phyloP scores from a whole-genome alignment of 2,329 filamentous ascomycete species.

The Aspergillus awamori region DNA sequence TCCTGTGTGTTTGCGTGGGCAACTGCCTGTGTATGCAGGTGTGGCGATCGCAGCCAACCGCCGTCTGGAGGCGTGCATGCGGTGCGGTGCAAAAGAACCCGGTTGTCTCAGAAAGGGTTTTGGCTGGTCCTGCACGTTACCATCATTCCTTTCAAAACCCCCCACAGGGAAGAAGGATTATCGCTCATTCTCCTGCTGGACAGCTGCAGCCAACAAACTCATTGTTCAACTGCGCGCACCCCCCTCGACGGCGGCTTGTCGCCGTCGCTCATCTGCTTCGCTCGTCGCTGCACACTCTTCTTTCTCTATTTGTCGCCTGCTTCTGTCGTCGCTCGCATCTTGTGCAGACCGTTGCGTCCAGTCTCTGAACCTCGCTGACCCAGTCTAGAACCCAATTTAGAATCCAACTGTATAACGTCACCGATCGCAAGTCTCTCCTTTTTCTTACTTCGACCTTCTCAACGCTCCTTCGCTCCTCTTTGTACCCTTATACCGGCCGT shows the following conservation, averaged over 20 bases:
- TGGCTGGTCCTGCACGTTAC: conserved; percentile 11
- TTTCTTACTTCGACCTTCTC: conserved; percentile 2
- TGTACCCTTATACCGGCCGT: conserved; percentile 15
- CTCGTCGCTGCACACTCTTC: conserved; percentile 19
- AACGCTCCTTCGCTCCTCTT: conserved; percentile 9
- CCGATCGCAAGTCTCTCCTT: conserved; percentile 18
- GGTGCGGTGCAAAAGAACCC: conserved; percentile 16
- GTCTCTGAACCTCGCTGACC: conserved; percentile 17
- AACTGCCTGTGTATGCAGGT: conserved; percentile 9
- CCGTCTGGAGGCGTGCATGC: conserved; percentile 15
- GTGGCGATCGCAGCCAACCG: conserved; percentile 15
- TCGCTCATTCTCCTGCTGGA: conserved; percentile 17
- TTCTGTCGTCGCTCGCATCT: conserved; percentile 20
- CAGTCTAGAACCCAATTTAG: conserved; percentile 14
- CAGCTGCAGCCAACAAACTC: conserved; percentile 36
- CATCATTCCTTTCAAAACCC: background rate
- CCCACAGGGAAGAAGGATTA: conserved; percentile 8
- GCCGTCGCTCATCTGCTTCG: conserved; percentile 17
- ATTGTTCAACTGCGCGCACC: conserved; percentile 31
- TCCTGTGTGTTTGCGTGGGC: background rate
- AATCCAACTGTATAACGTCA: conserved; percentile 12
- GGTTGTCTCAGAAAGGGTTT: conserved; percentile 22
- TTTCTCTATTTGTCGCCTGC: conserved; percentile 11
- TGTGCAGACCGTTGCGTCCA: conserved; percentile 9
- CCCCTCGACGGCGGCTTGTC: conserved; percentile 17